phyloP scores from a whole-genome alignment of 305 asterid genomes.

The Striga hermonthica region DNA sequence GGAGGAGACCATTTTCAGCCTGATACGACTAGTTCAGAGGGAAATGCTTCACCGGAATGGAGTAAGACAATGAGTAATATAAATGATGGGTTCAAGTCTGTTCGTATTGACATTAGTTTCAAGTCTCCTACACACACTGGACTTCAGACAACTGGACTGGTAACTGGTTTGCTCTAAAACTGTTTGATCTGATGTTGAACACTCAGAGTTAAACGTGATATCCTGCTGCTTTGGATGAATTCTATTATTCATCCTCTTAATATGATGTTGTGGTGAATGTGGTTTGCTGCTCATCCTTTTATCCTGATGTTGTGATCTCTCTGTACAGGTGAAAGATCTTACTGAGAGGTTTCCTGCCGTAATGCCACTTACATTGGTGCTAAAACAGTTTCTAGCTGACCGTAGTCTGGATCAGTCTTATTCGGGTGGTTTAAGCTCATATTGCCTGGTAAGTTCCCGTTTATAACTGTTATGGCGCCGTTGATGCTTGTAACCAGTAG shows the following conservation, averaged over 20 bases:
- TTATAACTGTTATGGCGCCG: not conserved
- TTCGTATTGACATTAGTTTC: slow-evolving; percentile 96
- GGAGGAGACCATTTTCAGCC: slow-evolving; percentile 48
- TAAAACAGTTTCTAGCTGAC: slow-evolving; percentile 96
- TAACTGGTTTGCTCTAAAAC: slow-evolving; percentile 35
- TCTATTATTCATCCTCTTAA: slow-evolving; percentile 23
- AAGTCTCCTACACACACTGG: slow-evolving; percentile 97
- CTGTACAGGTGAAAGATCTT: slow-evolving; percentile 84
- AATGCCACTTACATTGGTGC: slow-evolving; percentile 86
- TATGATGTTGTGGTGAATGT: slow-evolving; percentile 25
- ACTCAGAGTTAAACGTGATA: not conserved
- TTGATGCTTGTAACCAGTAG: not conserved
- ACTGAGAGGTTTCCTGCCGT: slow-evolving; percentile 90
- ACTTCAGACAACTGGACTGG: slow-evolving; percentile 97
- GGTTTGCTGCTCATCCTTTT: slow-evolving; percentile 20
- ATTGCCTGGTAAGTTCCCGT: slow-evolving; percentile 76
- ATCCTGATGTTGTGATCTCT: slow-evolving; percentile 27
- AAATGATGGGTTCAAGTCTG: slow-evolving; percentile 63
- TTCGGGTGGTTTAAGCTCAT: slow-evolving; percentile 97
- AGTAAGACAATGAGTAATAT: slow-evolving; percentile 41
- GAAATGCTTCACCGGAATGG: slow-evolving; percentile 42
- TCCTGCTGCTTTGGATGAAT: slow-evolving; percentile 18
- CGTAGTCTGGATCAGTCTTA: slow-evolving; percentile 97
- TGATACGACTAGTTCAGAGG: slow-evolving; percentile 47
- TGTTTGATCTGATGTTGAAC: slow-evolving; percentile 17